phyloP scores from a whole-genome alignment of 148 eudicot species.

The Bassia scoparia region DNA sequence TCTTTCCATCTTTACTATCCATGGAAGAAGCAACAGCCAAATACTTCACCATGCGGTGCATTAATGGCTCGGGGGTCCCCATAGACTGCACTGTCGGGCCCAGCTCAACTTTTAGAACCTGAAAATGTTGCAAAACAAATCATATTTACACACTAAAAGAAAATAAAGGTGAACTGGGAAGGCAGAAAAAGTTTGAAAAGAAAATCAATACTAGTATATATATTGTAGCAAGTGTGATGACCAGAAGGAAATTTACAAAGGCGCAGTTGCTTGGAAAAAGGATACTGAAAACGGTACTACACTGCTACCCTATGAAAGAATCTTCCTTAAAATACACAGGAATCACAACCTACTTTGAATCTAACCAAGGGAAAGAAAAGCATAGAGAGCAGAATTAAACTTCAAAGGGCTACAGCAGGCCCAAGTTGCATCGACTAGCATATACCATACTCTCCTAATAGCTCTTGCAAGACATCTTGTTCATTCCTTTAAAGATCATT shows the following conservation, averaged over 20 bases:
- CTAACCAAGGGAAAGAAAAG: no score
- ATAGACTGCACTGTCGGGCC: slow-evolving; percentile 63
- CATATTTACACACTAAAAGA: background rate
- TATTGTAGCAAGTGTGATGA: background rate
- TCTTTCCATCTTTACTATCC: slow-evolving; percentile 63
- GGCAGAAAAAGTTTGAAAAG: background rate
- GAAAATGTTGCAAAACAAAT: slow-evolving; percentile 27
- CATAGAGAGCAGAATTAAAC: no score
- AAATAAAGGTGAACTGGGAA: background rate
- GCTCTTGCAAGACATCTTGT: no score
- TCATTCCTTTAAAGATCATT: no score
- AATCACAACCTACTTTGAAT: no score
- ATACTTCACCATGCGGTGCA: slow-evolving; percentile 95
- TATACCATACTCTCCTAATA: no score
- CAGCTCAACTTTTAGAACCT: slow-evolving; percentile 76
- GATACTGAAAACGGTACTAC: background rate
- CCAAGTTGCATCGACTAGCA: no score
- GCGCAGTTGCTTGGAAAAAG: background rate
- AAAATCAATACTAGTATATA: background rate
- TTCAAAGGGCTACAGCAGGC: no score
- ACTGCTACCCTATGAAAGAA: no score
- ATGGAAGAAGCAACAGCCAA: slow-evolving; percentile 85
- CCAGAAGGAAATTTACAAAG: background rate
- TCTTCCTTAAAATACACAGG: no score
- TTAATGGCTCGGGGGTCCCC: slow-evolving; percentile 75